phyloP scores from a whole-genome alignment of 805 yeast genomes.

The Metschnikowia similis region DNA sequence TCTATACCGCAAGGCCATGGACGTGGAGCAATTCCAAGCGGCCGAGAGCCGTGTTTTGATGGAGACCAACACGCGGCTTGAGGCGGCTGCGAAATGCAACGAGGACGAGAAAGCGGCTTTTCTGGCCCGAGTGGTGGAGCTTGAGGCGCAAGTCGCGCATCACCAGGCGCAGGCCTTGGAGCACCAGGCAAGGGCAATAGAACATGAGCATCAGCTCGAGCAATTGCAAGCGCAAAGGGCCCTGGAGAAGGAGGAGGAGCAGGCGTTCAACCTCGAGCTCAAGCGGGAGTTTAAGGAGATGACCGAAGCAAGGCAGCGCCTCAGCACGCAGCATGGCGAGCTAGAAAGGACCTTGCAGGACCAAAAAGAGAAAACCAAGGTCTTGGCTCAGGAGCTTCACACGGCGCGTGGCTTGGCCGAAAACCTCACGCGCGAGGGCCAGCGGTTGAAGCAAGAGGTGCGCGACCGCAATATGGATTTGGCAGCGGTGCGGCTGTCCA shows the following conservation, averaged over 20 bases:
- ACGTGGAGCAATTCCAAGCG: constrained; percentile 7
- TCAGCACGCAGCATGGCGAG: background rate
- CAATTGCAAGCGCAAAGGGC: background rate
- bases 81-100: background rate
- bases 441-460: background rate
- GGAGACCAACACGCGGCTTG: constrained; percentile 2
- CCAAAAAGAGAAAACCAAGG: background rate
- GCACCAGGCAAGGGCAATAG: background rate
- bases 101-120: background rate
- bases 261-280: constrained; percentile 1
- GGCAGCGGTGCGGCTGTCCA: constrained; percentile 7
- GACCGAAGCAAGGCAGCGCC: background rate
- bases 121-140: background rate
- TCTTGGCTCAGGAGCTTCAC: background rate
- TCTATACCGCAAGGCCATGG: constrained; percentile 4
- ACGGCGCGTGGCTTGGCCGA: background rate
- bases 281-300: constrained; percentile 2
- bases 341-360: background rate
- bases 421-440: background rate
- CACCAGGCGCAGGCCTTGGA: background rate
- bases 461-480: constrained; percentile 1
- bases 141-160: background rate
- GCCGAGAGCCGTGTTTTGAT: constrained; percentile 4
- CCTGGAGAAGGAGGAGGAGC: background rate
- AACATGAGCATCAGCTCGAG: background rate